These are phyloP conservation scores for Colletotrichum karsti DNA, from an alignment of 2,329 filamentous ascomycete species.

Conservation along the genomic window DNA sequence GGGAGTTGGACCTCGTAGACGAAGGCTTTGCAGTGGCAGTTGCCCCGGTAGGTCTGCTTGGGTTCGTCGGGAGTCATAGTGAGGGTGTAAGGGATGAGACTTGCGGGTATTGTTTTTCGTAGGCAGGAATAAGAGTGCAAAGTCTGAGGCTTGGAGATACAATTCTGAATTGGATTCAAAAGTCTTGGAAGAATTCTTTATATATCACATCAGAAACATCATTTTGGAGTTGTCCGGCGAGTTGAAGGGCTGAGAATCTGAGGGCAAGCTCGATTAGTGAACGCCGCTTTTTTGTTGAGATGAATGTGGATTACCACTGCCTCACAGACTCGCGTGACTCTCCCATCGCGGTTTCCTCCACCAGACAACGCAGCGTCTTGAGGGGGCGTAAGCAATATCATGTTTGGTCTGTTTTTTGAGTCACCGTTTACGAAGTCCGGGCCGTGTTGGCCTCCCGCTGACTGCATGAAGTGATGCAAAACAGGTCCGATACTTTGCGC, in stretches of 20 bases:
- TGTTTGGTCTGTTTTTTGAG: background rate
- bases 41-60: conserved; percentile 58
- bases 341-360: background rate
- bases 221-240: background rate
- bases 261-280: background rate
- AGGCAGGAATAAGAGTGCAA: too few relatives aligned
- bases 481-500: background rate
- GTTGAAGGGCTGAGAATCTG: background rate
- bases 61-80: conserved; percentile 8
- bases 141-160: too few relatives aligned
- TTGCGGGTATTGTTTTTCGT: too few relatives aligned
- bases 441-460: background rate
- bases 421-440: background rate
- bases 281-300: conserved; percentile 15
- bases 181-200: background rate
- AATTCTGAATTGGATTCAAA: too few relatives aligned
- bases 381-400: background rate
- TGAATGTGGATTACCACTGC: background rate
- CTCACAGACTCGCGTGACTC: too few relatives aligned
- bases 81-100: background rate
- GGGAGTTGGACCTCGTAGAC: conserved; percentile 61
- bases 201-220: background rate
- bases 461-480: background rate
- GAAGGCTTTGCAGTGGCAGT: conserved; percentile 65
- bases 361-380: background rate